phyloP scores from a whole-genome alignment of 495 filamentous ascomycete genomes.

The Oidiodendron maius region DNA sequence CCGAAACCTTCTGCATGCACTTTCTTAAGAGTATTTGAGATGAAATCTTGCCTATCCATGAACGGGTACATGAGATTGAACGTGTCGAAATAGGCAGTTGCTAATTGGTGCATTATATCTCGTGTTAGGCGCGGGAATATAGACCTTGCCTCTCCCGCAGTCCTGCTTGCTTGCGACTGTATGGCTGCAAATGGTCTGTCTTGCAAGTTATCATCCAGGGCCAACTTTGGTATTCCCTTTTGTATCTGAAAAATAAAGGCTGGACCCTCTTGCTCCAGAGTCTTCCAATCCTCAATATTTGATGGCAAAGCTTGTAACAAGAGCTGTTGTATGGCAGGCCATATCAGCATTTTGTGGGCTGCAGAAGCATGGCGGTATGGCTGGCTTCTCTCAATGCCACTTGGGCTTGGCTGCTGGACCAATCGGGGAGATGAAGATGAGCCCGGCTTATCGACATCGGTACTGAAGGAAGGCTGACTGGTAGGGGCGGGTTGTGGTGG shows the following conservation, averaged over 20 bases:
- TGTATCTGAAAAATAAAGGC: constrained; percentile 38
- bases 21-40: constrained; percentile 35
- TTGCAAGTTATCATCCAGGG: constrained; percentile 20
- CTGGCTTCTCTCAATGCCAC: constrained; percentile 23
- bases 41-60: constrained; percentile 47
- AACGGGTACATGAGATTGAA: constrained; percentile 52
- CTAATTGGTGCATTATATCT: too few relatives aligned
- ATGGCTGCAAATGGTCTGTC: constrained; percentile 20
- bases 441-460: too few relatives aligned
- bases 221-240: constrained; percentile 28
- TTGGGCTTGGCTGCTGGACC: constrained; percentile 7
- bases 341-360: constrained; percentile 52
- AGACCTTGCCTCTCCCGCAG: constrained; percentile 13
- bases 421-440: constrained; percentile 11
- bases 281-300: constrained; percentile 18
- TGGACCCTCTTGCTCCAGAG: constrained; percentile 37
- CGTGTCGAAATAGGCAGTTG: too few relatives aligned
- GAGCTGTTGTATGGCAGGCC: constrained; percentile 48
- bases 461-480: too few relatives aligned
- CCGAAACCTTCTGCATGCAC: constrained; percentile 44
- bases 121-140: constrained; percentile 24
- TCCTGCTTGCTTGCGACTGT: too few relatives aligned
- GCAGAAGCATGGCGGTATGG: too few relatives aligned
- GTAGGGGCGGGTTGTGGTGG: too few relatives aligned
- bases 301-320: constrained; percentile 23